These are phyloP conservation scores for Penicillium sp. DNA, from an alignment of 2,329 filamentous ascomycete species.

Conservation along the genomic window DNA sequence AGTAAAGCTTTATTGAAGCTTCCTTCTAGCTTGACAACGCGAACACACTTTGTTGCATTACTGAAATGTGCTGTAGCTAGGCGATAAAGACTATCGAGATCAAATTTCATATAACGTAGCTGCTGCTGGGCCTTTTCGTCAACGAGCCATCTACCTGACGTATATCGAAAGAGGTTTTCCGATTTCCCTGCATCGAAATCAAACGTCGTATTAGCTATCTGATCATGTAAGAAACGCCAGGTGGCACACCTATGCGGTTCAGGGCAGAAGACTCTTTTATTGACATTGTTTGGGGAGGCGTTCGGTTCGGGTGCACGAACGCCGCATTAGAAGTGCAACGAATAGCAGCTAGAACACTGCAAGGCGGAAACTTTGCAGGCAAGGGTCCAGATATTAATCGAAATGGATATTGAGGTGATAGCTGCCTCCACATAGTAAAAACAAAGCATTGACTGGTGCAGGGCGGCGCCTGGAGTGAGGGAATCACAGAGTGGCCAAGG, in stretches of 20 bases:
- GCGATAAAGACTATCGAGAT: constrained; percentile 33
- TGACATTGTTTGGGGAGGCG: neutral
- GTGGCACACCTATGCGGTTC: neutral
- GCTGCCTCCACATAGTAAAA: too few species aligned
- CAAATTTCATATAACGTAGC: constrained; percentile 30
- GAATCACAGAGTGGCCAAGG: too few species aligned
- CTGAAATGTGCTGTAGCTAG: constrained; percentile 24
- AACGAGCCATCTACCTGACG: constrained; percentile 32
- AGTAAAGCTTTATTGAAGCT: constrained; percentile 31
- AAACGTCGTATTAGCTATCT: neutral
- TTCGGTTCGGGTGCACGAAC: neutral
- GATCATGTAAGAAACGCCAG: neutral
- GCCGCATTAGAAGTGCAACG: neutral
- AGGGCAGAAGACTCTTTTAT: neutral
- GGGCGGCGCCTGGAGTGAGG: too few species aligned
- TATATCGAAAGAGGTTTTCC: constrained; percentile 31
- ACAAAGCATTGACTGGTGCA: too few species aligned
- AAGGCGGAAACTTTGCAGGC: neutral
- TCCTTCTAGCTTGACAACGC: constrained; percentile 14
- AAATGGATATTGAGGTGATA: too few species aligned
- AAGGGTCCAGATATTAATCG: too few species aligned
- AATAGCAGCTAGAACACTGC: neutral
- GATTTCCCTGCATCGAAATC: neutral
- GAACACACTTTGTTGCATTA: constrained; percentile 22
- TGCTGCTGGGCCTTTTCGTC: constrained; percentile 25